Base-by-base conservation (phyloP, 169 alveolate genomes). In the Plasmodium fragile region DNA sequence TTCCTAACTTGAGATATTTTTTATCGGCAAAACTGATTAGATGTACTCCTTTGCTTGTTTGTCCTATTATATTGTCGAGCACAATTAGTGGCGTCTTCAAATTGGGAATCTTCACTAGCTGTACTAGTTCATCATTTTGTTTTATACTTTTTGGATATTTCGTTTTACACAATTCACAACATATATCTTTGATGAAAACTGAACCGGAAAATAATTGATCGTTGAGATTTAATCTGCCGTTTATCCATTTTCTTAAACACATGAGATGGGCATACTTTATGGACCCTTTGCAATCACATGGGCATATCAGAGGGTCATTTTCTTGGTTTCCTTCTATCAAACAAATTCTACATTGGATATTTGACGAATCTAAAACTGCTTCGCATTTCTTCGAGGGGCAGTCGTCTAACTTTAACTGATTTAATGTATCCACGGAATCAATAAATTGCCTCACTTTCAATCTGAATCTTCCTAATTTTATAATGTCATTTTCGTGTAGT, bases 201-300 rank as follows among this genome's bases (percentile, higher is more conserved):
- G 95, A 92, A 5, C 95, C 97, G 53, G 93, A 59, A 95, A 82
- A 39, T 55, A 83, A 36, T 92, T 94, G 83, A 49, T 95, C 95
- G 92, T 95, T 87, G 71, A 96, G 78, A 92, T 97, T 98, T 92
- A 97, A 95, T 45, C 99, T 95, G 4, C 98, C 98, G 70, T 97
- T 95, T 39, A 99, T 96, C 99, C 99, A 99, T 80, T 97, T 97
- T 65, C 99, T 95, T 70, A 99, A 95, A 95, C 99, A 99, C 59
- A 97, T 97, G 39, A 98, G 93, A 96, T 99, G 99, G 25, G 99
- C 99, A 92, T 95, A 97, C 87, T 97, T 97, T 92, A 98, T 97
- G 25, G 99, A 96, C 1, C 99, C 99, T 41, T 97, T 94, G 95
- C 99, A 98, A 53, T 96, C 98, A 94, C 99, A 98, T 6, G 99